Evolutionary conservation across 768 basidiomycete species (phyloP).

Genomic region (Boletus rufocinnamomeus): DNA sequence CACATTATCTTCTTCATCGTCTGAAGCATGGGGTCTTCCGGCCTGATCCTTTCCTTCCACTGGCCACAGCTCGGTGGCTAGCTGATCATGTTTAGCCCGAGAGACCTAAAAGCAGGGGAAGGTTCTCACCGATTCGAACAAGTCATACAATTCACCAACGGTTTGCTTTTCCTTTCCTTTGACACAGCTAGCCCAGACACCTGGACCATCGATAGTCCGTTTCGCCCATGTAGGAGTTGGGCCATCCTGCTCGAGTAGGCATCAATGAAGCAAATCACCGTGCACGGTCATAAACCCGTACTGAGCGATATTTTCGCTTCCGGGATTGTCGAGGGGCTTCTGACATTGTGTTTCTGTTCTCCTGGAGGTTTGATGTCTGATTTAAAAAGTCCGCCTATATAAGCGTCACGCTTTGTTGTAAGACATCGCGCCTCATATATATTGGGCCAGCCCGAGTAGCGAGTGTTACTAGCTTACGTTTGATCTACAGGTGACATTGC

Average conservation of each 20-base stretch:
- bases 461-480: background rate
- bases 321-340: conserved; percentile 23
- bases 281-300: conserved; percentile 29
- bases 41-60: conserved; percentile 27
- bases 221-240: conserved; percentile 62
- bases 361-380: background rate
- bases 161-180: conserved; percentile 83
- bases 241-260: conserved; percentile 51
- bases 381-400: background rate
- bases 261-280: conserved; percentile 5
- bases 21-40: conserved; percentile 32
- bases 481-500: background rate
- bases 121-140: conserved; percentile 70
- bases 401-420: no score
- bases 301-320: conserved; percentile 56
- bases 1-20: conserved; percentile 42
- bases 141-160: conserved; percentile 72
- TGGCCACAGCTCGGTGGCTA: conserved; percentile 76
- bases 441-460: no score
- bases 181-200: conserved; percentile 84
- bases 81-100: conserved; percentile 41
- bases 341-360: conserved; percentile 19
- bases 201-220: conserved; percentile 72
- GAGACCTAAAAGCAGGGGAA: conserved; percentile 2
- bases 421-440: no score